Percentiles rank a stretch among this genome's conserved stretches.
phyloP scores from a whole-genome alignment of 768 basidiomycete species.

The Pulveroboletus sp. region DNA sequence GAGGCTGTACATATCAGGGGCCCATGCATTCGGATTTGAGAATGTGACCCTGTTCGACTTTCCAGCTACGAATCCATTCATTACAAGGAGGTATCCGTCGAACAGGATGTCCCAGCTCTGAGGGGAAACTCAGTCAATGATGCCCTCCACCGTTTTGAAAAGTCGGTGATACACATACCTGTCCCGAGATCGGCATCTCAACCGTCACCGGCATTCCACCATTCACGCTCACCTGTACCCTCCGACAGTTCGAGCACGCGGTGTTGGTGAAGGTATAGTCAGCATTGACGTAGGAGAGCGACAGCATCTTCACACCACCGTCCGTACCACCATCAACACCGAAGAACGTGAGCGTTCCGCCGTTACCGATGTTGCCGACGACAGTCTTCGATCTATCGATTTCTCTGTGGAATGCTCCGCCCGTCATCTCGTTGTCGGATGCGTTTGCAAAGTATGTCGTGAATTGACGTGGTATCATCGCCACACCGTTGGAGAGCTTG shows the following conservation, averaged over 20 bases:
- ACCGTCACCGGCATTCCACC: neutral
- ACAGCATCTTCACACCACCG: slow-evolving; percentile 2
- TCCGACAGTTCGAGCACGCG: slow-evolving; percentile 6
- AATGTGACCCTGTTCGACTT: slow-evolving; percentile 1
- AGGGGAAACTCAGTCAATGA: neutral
- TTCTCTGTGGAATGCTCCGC: neutral
- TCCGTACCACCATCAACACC: slow-evolving; percentile 4
- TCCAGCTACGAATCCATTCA: slow-evolving; percentile 10
- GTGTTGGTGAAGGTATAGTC: slow-evolving; percentile 7
- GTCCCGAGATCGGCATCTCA: slow-evolving; percentile 10
- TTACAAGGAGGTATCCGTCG: slow-evolving; percentile 1
- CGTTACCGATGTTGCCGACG: neutral
- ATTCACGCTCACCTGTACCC: slow-evolving; percentile 6
- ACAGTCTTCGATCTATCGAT: neutral
- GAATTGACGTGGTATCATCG: neutral
- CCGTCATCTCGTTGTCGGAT: neutral
- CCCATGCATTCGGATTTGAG: slow-evolving; percentile 2
- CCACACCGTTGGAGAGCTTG: neutral
- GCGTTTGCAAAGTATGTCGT: neutral
- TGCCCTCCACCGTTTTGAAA: too few species aligned
- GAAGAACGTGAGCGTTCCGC: slow-evolving; percentile 6
- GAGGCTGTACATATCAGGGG: slow-evolving; percentile 6
- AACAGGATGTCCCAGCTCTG: slow-evolving; percentile 6
- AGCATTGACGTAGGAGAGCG: slow-evolving; percentile 7
- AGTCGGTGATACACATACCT: neutral